Base-by-base conservation (phyloP, 352 stramenopile genomes). In the Plasmopara muralis region DNA sequence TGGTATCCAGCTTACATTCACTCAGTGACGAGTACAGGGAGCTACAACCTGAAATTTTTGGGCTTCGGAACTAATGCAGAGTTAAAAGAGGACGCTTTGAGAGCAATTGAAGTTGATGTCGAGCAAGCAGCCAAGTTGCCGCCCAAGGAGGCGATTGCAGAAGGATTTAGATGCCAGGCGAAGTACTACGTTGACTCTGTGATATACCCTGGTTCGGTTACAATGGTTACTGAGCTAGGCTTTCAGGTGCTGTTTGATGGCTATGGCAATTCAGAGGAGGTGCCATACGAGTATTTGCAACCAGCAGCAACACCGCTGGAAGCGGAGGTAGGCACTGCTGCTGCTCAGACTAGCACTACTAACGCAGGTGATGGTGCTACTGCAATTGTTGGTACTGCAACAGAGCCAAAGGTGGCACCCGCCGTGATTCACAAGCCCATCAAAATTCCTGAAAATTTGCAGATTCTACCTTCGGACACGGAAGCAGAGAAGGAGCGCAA, bases 251-350 rank as follows among this genome's bases (percentile, higher is more conserved):
- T 90, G n/a, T 96, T 95, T 54, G 75, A 87, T 12, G 73, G 80
- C 39, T 96, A 96, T 55, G 85, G 85, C 50, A 96, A 96, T 65
- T 81, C 74, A 41, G 87, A 96, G 55, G 87, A 96, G 62, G 83
- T 96, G 34, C 87, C 87, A 18, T 89, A 85, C 40, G 84, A 94
- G 66, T 96, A 96, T 71, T 60, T 96, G 52, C 72, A 61, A 7
- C 56, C 60, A 47, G 44, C 47, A 7, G 14, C 43, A 18, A 8
- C 37, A 12, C 15, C 42, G 16, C 39, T 42, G 6, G 28, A 57
- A 16, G n/a, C 39, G 10, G 40, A 60, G 47, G 44, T 58, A 60
- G 46, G 49, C 15, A 15, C 47, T 58, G 39, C 3, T 55, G 31
- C n/a, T 48, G 38, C 53, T 47, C 40, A 55, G 16, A 33, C 41